Evolutionary conservation across 1,284 basidiomycete genomes (phyloP).

Genomic region (Apiotrichum porosum): DNA sequence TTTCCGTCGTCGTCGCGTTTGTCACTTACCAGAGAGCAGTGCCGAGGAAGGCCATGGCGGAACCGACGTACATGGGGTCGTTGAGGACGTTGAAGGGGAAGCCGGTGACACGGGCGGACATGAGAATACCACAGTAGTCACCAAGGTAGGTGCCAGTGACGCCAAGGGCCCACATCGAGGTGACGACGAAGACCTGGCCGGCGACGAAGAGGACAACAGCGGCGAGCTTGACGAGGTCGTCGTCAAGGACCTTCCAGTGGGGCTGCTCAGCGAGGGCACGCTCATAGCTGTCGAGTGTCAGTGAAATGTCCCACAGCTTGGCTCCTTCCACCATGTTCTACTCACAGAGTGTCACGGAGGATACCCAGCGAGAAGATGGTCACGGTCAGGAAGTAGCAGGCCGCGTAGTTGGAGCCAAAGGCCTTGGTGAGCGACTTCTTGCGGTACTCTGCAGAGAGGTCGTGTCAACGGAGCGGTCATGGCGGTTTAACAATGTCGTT

Average conservation of each 20-base stretch:
- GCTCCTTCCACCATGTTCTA: slow-evolving; percentile 17
- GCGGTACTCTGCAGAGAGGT: slow-evolving; percentile 71
- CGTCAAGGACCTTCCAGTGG: slow-evolving; percentile 51
- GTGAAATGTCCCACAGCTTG: too few species aligned
- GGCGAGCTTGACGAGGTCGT: slow-evolving; percentile 57
- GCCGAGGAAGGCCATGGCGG: slow-evolving; percentile 77
- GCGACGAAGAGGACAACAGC: slow-evolving; percentile 63
- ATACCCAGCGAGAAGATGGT: slow-evolving; percentile 83
- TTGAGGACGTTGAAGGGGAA: slow-evolving; percentile 94
- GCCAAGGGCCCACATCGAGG: slow-evolving; percentile 86
- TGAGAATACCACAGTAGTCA: slow-evolving; percentile 98
- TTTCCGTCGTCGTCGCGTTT: neutral
- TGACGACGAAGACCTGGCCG: slow-evolving; percentile 77
- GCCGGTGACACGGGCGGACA: slow-evolving; percentile 68
- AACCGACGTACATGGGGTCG: slow-evolving; percentile 95
- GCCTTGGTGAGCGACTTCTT: slow-evolving; percentile 80
- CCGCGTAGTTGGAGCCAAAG: slow-evolving; percentile 66
- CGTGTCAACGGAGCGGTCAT: neutral
- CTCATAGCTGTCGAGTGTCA: slow-evolving; percentile 34
- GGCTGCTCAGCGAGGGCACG: slow-evolving; percentile 37
- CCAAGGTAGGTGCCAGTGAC: slow-evolving; percentile 86
- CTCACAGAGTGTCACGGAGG: slow-evolving; percentile 77
- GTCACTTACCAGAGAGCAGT: slow-evolving; percentile 69
- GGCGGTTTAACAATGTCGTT: neutral
- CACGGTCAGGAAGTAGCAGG: slow-evolving; percentile 87